Percentiles rank a stretch among this genome's conserved stretches.
Evolutionary conservation across 306 rosid species (phyloP).

Genomic region (Fagus crenata): DNA sequence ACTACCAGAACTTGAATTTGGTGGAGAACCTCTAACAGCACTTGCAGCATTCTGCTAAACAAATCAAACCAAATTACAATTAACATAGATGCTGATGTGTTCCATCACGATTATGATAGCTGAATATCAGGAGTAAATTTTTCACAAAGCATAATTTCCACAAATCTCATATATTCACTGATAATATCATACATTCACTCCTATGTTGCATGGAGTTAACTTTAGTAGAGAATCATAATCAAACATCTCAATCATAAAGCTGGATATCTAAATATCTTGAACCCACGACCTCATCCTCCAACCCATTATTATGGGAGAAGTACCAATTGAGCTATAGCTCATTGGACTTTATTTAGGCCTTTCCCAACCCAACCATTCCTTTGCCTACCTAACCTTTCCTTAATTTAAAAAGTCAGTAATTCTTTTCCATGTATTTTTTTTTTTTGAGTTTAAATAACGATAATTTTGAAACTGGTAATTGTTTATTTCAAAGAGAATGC

Average conservation of each 20-base stretch:
- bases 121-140: background rate
- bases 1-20: constrained; percentile 63
- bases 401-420: too few relatives aligned
- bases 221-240: background rate
- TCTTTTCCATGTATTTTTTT: too few relatives aligned
- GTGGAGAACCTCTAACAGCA: constrained; percentile 57
- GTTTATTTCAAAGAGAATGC: too few relatives aligned
- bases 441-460: too few relatives aligned
- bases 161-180: background rate
- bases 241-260: background rate
- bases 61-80: constrained; percentile 17
- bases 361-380: background rate
- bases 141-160: background rate
- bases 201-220: background rate
- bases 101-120: background rate
- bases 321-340: too few relatives aligned
- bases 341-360: too few relatives aligned
- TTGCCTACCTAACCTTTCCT: too few relatives aligned
- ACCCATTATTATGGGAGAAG: too few relatives aligned
- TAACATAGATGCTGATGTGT: background rate
- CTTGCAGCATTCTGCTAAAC: constrained; percentile 54
- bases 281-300: background rate
- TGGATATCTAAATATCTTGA: background rate
- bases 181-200: background rate
- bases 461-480: too few relatives aligned